These are phyloP conservation scores for Hyaloscypha bicolor DNA, from an alignment of 495 filamentous ascomycete genomes.

Conservation along the genomic window DNA sequence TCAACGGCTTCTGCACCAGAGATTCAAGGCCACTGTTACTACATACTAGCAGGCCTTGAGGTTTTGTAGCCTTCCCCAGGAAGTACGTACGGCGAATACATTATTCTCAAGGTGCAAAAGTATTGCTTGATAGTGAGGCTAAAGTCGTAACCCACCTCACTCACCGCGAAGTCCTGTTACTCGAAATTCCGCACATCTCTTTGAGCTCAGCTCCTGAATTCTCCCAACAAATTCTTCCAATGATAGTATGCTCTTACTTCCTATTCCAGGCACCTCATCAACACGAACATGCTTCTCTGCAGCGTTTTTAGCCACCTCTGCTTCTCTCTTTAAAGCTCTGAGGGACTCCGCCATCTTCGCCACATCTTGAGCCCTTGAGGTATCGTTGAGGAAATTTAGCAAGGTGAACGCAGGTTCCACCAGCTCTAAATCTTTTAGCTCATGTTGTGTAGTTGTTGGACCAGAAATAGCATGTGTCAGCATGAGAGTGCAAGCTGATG, in stretches of 20 bases:
- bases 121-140: constrained; percentile 29
- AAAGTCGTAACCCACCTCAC: constrained; percentile 27
- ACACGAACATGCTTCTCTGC: constrained; percentile 27
- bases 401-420: constrained; percentile 29
- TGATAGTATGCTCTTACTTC: constrained; percentile 28
- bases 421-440: constrained; percentile 29
- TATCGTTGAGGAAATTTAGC: constrained; percentile 28
- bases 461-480: constrained; percentile 27
- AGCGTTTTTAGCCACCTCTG: constrained; percentile 26
- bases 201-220: constrained; percentile 29
- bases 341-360: constrained; percentile 27
- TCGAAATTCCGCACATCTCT: constrained; percentile 28
- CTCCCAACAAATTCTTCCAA: constrained; percentile 29
- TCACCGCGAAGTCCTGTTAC: constrained; percentile 27
- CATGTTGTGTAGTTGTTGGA: constrained; percentile 29
- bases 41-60: too few species aligned
- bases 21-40: neutral
- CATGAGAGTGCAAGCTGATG: constrained; percentile 28
- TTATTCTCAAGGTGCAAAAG: constrained; percentile 28
- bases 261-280: constrained; percentile 27
- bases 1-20: neutral
- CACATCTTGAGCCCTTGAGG: constrained; percentile 28
- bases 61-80: too few species aligned
- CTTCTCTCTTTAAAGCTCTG: constrained; percentile 28
- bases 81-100: constrained; percentile 19